These are phyloP conservation scores for Termitomyces sp. DNA, from an alignment of 768 basidiomycete genomes.

Conservation along the genomic window DNA sequence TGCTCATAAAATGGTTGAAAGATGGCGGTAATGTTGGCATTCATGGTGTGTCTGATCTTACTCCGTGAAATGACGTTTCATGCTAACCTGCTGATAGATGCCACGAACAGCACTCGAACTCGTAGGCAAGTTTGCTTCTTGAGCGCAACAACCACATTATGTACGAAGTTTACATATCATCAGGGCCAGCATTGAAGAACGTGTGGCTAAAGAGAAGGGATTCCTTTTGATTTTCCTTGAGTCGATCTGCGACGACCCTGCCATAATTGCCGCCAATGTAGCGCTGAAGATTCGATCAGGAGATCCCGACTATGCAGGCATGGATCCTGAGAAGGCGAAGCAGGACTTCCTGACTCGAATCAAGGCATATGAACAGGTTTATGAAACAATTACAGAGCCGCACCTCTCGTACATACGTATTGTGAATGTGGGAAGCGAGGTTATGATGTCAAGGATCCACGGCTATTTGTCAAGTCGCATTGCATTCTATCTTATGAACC, in stretches of 20 bases:
- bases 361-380: slow-evolving; percentile 88
- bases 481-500: slow-evolving; percentile 97
- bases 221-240: slow-evolving; percentile 92
- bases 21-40: slow-evolving; percentile 96
- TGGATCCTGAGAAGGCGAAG: slow-evolving; percentile 79
- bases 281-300: slow-evolving; percentile 94
- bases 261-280: slow-evolving; percentile 91
- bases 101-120: slow-evolving; percentile 84
- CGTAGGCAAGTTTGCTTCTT: slow-evolving; percentile 50
- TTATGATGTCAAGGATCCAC: slow-evolving; percentile 80
- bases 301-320: slow-evolving; percentile 96
- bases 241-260: slow-evolving; percentile 91
- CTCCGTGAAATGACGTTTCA: not conserved
- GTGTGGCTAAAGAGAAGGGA: slow-evolving; percentile 83
- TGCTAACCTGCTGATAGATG: slow-evolving; percentile 50
- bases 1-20: slow-evolving; percentile 92
- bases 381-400: slow-evolving; percentile 92
- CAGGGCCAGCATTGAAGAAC: slow-evolving; percentile 79
- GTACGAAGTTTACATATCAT: not conserved
- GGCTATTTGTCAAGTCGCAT: slow-evolving; percentile 96
- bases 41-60: slow-evolving; percentile 56
- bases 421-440: slow-evolving; percentile 88
- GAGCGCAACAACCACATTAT: not conserved
- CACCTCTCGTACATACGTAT: slow-evolving; percentile 89
- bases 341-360: slow-evolving; percentile 90